Evolutionary conservation across 331 rosid species (phyloP).

Genomic region (Erythrophleum ivorense): DNA sequence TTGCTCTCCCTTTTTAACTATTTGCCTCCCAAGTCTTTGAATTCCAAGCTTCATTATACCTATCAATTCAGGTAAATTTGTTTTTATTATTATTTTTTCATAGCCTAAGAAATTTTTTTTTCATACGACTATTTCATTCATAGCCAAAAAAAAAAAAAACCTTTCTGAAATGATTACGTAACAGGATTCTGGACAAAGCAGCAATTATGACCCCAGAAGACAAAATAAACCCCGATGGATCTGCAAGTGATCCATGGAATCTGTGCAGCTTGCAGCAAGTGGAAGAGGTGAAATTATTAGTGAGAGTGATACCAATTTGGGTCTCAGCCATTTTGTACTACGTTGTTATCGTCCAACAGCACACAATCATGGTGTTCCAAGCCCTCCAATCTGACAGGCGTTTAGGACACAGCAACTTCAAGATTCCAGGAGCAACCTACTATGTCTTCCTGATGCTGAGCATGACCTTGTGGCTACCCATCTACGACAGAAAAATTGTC

Average conservation of each 20-base stretch:
- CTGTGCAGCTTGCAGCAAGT: slow-evolving; percentile 67
- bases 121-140: too few species aligned
- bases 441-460: slow-evolving; percentile 50
- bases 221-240: slow-evolving; percentile 56
- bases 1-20: slow-evolving; percentile 53
- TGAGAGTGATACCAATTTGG: slow-evolving; percentile 67
- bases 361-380: slow-evolving; percentile 62
- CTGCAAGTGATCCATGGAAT: slow-evolving; percentile 55
- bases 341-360: slow-evolving; percentile 50
- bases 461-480: slow-evolving; percentile 61
- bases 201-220: slow-evolving; percentile 56
- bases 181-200: slow-evolving; percentile 60
- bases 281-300: slow-evolving; percentile 63
- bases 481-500: slow-evolving; percentile 57
- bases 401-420: slow-evolving; percentile 47
- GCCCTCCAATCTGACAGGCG: slow-evolving; percentile 64
- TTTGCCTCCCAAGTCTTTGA: slow-evolving; percentile 40
- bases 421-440: slow-evolving; percentile 61
- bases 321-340: slow-evolving; percentile 46
- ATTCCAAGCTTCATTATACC: slow-evolving; percentile 54
- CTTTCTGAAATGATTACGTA: background rate
- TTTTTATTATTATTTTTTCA: too few species aligned
- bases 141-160: too few species aligned
- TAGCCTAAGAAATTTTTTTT: too few species aligned
- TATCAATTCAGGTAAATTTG: slow-evolving; percentile 54